Percentiles rank a stretch among this genome's conserved stretches.
Conservation (phyloP, 306 rosid species). For the Luffa aegyptiaca region DNA sequence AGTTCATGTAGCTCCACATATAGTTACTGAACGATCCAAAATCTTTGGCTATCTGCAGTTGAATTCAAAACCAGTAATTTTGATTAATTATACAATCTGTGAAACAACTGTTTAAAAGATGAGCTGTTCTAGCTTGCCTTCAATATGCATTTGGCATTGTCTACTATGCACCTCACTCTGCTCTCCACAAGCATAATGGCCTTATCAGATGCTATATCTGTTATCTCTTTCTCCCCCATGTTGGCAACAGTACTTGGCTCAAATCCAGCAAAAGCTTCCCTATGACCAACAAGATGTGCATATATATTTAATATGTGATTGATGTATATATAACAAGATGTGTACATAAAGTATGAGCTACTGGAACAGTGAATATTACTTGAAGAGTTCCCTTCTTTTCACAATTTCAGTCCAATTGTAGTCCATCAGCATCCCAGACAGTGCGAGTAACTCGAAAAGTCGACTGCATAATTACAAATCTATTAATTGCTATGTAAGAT, state of each 20-base stretch:
- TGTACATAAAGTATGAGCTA: background rate
- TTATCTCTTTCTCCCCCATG: conserved; percentile 79
- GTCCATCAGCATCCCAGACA: conserved; percentile 93
- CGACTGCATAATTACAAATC: conserved; percentile 34
- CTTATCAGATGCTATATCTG: conserved; percentile 61
- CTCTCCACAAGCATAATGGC: conserved; percentile 58
- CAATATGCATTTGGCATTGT: conserved; percentile 82
- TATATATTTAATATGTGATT: background rate
- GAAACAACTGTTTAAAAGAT: background rate
- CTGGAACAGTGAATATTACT: conserved; percentile 25
- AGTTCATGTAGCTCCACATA: conserved; percentile 77
- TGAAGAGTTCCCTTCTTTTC: conserved; percentile 64
- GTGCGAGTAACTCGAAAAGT: conserved; percentile 90
- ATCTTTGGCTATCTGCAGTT: conserved; percentile 54
- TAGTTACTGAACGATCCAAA: conserved; percentile 87
- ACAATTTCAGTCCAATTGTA: conserved; percentile 97
- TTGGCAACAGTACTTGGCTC: conserved; percentile 64
- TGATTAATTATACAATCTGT: background rate
- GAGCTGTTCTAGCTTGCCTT: conserved; percentile 43
- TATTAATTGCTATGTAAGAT: too few species aligned
- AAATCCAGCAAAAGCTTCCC: conserved; percentile 76
- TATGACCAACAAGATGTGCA: conserved; percentile 8
- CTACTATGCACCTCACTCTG: conserved; percentile 77
- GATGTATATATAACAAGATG: too few species aligned
- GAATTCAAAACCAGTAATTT: background rate